Percentiles rank a stretch among this genome's conserved stretches.
Conservation (phyloP, 768 basidiomycete genomes). For the Termitomyces sp. region DNA sequence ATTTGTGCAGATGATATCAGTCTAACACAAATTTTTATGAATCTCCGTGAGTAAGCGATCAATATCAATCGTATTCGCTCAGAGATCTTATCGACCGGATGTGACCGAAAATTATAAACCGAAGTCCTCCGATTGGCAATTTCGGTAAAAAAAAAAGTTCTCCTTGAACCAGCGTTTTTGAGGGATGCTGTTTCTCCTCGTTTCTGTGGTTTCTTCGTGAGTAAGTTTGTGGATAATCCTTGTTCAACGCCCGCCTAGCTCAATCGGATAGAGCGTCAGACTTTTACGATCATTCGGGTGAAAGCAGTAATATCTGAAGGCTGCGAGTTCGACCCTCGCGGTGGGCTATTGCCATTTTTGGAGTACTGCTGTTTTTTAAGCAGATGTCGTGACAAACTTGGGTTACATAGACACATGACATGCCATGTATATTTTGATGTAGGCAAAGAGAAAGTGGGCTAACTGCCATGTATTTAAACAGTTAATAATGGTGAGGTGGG, state of each 20-base stretch:
- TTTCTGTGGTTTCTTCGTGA: no score
- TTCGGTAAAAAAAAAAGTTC: no score
- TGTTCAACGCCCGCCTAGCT: conserved; percentile 44
- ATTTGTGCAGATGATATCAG: conserved; percentile 16
- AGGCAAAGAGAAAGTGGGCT: no score
- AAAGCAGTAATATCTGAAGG: conserved; percentile 51
- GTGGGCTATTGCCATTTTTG: conserved; percentile 9
- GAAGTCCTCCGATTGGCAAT: no score
- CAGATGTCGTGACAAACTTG: no score
- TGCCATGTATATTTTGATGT: no score
- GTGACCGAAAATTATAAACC: neutral
- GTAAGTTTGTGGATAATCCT: no score
- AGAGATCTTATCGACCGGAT: neutral
- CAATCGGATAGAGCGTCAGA: conserved; percentile 66
- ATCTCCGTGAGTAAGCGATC: neutral
- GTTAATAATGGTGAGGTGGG: no score
- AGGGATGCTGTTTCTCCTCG: no score
- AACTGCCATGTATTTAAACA: no score
- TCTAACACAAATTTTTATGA: neutral
- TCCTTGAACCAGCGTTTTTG: neutral
- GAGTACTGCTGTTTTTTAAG: no score
- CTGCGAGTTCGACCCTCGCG: conserved; percentile 79
- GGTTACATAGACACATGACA: no score
- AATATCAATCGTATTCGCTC: neutral
- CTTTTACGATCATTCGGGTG: conserved; percentile 27